Base-by-base conservation (phyloP, 768 basidiomycete species). In the Lyophyllum semitale region DNA sequence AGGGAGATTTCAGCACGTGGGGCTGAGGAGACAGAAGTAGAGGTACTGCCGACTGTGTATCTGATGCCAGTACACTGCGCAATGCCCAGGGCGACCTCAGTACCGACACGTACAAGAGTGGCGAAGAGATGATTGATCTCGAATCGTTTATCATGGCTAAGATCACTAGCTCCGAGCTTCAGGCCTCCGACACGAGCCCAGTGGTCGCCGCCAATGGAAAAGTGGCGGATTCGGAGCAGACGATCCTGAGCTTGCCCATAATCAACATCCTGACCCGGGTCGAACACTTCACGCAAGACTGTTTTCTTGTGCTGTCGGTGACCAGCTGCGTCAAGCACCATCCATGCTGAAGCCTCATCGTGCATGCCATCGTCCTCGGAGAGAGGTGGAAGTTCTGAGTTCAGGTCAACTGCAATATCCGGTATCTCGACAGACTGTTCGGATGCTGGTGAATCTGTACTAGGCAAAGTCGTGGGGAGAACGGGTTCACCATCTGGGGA, bases 191-290 rank as follows among this genome's bases (percentile, higher is more conserved):
- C 45, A 49, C 52, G 38, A 22, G 51, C 54, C 64, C 62, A 63
- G 15, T 45, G 47, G 35, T 64, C 54, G 1, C 59, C 59, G 23
- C 61, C 60, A 46, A 51, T 56, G 8, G 63, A 59, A 27, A 55
- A 62, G 32, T 55, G 40, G 0, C 59, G 59, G 17, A 66, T 53
- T n/a, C 59, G 60, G 23, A 62, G 56, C 5, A 66, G 50, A 32
- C 60, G 61, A 35, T 66, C 65, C 51, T 60, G 60, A 25, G 54
- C 64, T 42, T 47, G 55, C 17, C 55, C 29, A 23, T 51, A 53
- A 27, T 58, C 33, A 32, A 60, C 48, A 42, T 61, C 57, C 4
- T 54, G 43, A 1, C 51, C 42, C 15, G 53, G 55, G 8, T 62
- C 55, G 12, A 63, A 54, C 0, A 53, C 30, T 2, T 33, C 27